Evolutionary conservation across 768 basidiomycete genomes (phyloP).

Genomic region (Hortiboletus campestris): DNA sequence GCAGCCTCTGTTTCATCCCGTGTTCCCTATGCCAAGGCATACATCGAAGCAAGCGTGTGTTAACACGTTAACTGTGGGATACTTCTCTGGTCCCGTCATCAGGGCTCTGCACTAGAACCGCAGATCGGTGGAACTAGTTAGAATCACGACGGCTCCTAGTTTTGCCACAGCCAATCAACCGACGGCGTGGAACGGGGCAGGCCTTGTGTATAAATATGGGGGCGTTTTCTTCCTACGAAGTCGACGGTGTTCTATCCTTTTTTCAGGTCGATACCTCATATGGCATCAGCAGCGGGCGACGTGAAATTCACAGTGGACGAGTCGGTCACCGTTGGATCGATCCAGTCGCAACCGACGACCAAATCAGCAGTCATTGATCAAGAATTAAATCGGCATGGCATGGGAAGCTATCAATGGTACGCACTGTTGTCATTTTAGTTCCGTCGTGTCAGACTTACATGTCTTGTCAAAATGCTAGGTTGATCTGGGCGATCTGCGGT

Average conservation of each 20-base stretch:
- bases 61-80: not conserved
- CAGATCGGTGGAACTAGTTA: not conserved
- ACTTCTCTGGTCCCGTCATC: not conserved
- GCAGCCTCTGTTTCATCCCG: too few species aligned
- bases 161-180: not conserved
- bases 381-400: slow-evolving; percentile 13
- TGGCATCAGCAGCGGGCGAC: not conserved
- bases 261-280: not conserved
- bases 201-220: not conserved
- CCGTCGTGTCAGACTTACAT: not conserved
- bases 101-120: not conserved
- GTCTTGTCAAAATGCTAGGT: not conserved
- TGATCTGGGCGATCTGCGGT: slow-evolving; percentile 14
- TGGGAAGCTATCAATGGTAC: slow-evolving; percentile 18
- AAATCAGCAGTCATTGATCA: slow-evolving; percentile 11
- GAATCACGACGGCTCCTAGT: not conserved
- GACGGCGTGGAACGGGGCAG: too few species aligned
- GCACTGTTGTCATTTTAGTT: not conserved
- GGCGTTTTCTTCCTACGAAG: not conserved
- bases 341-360: not conserved
- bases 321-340: not conserved
- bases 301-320: not conserved
- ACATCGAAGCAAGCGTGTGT: not conserved
- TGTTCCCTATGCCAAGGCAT: too few species aligned
- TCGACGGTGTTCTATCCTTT: not conserved